Evolutionary conservation across 2,329 filamentous ascomycete species (phyloP).

Genomic region (Anisogramma anomala): DNA sequence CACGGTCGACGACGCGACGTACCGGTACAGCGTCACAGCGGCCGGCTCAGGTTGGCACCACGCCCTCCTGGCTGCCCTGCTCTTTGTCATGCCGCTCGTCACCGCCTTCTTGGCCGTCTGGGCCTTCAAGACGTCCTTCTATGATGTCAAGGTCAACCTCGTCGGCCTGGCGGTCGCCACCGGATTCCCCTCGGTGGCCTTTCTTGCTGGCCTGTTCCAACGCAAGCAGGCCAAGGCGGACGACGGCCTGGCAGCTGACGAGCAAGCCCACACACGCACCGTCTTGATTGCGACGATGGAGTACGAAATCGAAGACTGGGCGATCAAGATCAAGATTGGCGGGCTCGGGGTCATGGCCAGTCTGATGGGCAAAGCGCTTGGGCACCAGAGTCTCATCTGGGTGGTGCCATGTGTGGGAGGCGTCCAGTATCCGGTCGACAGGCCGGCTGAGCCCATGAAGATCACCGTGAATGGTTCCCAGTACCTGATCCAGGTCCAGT

Average conservation of each 20-base stretch:
- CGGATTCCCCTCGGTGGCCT: constrained; percentile 15
- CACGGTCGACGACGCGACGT: constrained; percentile 40
- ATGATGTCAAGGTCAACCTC: constrained; percentile 44
- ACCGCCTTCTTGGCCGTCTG: constrained; percentile 39
- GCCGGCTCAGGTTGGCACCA: constrained; percentile 40
- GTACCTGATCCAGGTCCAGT: constrained; percentile 53
- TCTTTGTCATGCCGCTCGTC: constrained; percentile 39
- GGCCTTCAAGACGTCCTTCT: constrained; percentile 45
- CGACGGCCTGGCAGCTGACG: neutral
- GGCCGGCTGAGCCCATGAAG: constrained; percentile 47
- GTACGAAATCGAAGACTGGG: constrained; percentile 60
- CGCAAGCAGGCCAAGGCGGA: constrained; percentile 17
- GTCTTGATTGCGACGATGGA: constrained; percentile 31
- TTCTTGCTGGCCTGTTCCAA: neutral
- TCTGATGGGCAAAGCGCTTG: constrained; percentile 54
- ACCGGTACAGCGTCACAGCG: constrained; percentile 40
- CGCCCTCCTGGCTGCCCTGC: constrained; percentile 38
- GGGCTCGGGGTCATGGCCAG: constrained; percentile 60
- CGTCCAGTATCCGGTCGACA: constrained; percentile 50
- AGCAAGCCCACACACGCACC: constrained; percentile 10
- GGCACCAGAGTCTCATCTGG: constrained; percentile 55
- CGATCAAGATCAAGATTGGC: constrained; percentile 60
- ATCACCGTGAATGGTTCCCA: constrained; percentile 48
- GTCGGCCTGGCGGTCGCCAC: constrained; percentile 31
- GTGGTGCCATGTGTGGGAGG: constrained; percentile 52